These are phyloP conservation scores for Penicillium cinerascens DNA, from an alignment of 495 filamentous ascomycete species.

Conservation along the genomic window DNA sequence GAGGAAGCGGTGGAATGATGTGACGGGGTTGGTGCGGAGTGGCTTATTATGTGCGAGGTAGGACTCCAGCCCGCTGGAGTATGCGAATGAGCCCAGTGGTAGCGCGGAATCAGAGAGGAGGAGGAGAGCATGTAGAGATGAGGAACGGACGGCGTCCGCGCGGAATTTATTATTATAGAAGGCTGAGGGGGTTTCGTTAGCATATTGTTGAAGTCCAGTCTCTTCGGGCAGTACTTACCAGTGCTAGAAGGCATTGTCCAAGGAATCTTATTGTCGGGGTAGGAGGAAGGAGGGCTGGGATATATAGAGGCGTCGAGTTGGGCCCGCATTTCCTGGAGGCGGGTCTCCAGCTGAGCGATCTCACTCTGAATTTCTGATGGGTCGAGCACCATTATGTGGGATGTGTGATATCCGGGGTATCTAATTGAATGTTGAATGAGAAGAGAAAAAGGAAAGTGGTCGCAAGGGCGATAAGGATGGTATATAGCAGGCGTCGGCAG, in stretches of 20 bases:
- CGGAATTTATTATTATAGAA: conserved; percentile 14
- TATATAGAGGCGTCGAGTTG: conserved; percentile 19
- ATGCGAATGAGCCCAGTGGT: conserved; percentile 94
- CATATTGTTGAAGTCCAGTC: background rate
- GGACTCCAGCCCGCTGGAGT: conserved; percentile 90
- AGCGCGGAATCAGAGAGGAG: conserved; percentile 94
- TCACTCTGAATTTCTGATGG: conserved; percentile 14
- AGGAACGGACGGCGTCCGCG: conserved; percentile 7
- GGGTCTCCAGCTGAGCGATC: conserved; percentile 22
- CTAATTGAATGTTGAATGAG: background rate
- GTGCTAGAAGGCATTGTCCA: conserved; percentile 13
- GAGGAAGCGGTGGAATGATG: conserved; percentile 71
- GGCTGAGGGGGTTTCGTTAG: background rate
- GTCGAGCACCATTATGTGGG: conserved; percentile 11
- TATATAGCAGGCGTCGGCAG: background rate
- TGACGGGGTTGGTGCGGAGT: conserved; percentile 30
- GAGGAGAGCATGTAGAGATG: conserved; percentile 70
- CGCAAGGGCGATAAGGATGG: conserved; percentile 2
- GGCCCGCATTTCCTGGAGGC: conserved; percentile 22
- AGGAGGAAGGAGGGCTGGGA: conserved; percentile 22
- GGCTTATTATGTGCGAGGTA: conserved; percentile 77
- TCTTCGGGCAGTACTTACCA: background rate
- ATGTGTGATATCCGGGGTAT: conserved; percentile 6
- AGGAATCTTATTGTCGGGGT: conserved; percentile 15
- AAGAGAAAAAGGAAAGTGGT: conserved; percentile 2